These are phyloP conservation scores for Podila clonocystis DNA, from an alignment of 192 early-diverging fungal genomes.

Conservation along the genomic window DNA sequence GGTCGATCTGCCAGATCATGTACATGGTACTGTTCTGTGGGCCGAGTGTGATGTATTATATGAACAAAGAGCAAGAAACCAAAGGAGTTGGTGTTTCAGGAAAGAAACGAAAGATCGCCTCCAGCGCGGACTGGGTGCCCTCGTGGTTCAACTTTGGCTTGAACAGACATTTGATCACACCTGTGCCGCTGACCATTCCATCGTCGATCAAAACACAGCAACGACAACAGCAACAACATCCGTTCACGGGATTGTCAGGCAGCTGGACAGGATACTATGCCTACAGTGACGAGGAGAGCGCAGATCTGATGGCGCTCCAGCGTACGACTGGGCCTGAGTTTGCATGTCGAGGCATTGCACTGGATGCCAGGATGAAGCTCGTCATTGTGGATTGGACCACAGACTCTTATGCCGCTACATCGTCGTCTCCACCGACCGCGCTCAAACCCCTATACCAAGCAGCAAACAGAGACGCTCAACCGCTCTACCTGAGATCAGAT, in stretches of 20 bases:
- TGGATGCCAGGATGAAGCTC: conserved; percentile 9
- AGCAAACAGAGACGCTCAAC: not conserved
- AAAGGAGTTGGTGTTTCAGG: not conserved
- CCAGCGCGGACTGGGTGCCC: not conserved
- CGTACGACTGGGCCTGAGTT: not conserved
- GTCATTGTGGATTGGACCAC: not conserved
- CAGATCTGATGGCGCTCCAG: conserved; percentile 1
- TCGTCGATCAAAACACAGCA: not conserved
- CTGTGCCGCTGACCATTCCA: conserved; percentile 4
- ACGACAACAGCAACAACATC: not conserved
- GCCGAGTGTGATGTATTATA: not conserved
- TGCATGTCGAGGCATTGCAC: not conserved
- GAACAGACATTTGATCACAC: not conserved
- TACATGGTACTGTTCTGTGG: conserved; percentile 12
- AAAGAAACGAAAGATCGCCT: not conserved
- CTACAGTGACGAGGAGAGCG: conserved; percentile 1
- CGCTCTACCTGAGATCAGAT: not conserved
- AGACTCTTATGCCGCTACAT: not conserved
- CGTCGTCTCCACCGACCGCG: not conserved
- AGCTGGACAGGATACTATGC: conserved; percentile 18
- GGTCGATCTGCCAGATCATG: conserved; percentile 17
- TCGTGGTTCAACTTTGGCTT: conserved; percentile 18
- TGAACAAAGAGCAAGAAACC: not conserved
- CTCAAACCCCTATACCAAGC: not conserved
- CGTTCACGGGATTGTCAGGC: not conserved